A percentile compares a stretch with the other conserved stretches of the same genome.
Evolutionary conservation across 257 asterid genomes (phyloP).

Genomic region (Fraxinus excelsior): DNA sequence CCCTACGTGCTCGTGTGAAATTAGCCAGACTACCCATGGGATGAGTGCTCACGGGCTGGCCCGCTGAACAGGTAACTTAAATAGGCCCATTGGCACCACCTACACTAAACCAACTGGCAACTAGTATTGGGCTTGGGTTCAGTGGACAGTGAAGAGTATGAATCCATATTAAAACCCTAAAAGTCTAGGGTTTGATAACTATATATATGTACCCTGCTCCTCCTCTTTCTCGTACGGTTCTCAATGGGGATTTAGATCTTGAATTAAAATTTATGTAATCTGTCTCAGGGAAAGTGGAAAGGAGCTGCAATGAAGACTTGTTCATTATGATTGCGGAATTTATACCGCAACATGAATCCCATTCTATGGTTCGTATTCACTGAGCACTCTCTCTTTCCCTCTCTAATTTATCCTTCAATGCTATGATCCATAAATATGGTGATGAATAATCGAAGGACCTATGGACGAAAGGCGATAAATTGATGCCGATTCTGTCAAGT

Average conservation of each 20-base stretch:
- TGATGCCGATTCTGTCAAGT: conserved; percentile 75
- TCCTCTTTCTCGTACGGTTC: no score
- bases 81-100: no score
- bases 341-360: conserved; percentile 45
- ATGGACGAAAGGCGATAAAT: conserved; percentile 61
- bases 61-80: no score
- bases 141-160: neutral
- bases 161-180: neutral
- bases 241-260: neutral
- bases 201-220: neutral
- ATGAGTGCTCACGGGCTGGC: no score
- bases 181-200: neutral
- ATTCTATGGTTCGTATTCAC: conserved; percentile 85
- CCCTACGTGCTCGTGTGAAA: no score
- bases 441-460: conserved; percentile 58
- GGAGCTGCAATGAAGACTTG: conserved; percentile 42
- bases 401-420: neutral
- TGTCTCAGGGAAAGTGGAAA: neutral
- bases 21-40: no score
- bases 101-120: neutral
- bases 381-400: conserved; percentile 45
- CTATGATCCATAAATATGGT: neutral
- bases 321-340: conserved; percentile 31
- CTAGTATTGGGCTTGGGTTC: neutral
- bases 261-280: neutral